Conservation (phyloP, 331 rosid genomes). For the Dryas integrifolia region DNA sequence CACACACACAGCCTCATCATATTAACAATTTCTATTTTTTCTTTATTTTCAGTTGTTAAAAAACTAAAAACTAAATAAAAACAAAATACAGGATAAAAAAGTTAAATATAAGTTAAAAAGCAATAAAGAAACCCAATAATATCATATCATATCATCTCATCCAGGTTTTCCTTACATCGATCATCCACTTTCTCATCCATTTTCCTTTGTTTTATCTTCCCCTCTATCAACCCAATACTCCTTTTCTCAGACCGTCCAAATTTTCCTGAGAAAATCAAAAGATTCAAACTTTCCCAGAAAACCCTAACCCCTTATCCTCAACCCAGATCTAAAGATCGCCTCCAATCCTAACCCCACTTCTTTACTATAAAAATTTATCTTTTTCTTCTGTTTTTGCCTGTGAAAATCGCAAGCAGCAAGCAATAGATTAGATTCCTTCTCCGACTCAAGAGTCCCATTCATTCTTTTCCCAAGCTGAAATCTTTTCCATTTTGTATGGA, state of each 20-base stretch:
- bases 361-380: not conserved
- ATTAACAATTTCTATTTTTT: not conserved
- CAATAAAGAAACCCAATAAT: conserved; percentile 8
- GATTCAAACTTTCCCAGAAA: conserved; percentile 23
- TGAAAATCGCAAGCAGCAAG: conserved; percentile 34
- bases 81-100: not conserved
- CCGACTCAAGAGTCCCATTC: conserved; percentile 19
- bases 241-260: conserved; percentile 18
- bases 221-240: conserved; percentile 27
- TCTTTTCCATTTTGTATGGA: conserved; percentile 16
- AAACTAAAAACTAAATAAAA: not conserved
- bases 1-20: not conserved
- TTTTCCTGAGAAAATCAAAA: conserved; percentile 23
- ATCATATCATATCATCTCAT: not conserved
- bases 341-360: conserved; percentile 23
- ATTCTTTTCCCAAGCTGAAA: conserved; percentile 19
- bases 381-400: conserved; percentile 7
- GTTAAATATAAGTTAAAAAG: not conserved
- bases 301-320: conserved; percentile 24
- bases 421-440: conserved; percentile 36
- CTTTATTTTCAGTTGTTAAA: not conserved
- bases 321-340: conserved; percentile 61
- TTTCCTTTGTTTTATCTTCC: conserved; percentile 14
- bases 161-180: conserved; percentile 25
- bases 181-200: conserved; percentile 34